Evolutionary conservation across 2,329 filamentous ascomycete genomes (phyloP), one percentile per base, ranked within the genome.

Genomic region (Neonectria punicea): DNA sequence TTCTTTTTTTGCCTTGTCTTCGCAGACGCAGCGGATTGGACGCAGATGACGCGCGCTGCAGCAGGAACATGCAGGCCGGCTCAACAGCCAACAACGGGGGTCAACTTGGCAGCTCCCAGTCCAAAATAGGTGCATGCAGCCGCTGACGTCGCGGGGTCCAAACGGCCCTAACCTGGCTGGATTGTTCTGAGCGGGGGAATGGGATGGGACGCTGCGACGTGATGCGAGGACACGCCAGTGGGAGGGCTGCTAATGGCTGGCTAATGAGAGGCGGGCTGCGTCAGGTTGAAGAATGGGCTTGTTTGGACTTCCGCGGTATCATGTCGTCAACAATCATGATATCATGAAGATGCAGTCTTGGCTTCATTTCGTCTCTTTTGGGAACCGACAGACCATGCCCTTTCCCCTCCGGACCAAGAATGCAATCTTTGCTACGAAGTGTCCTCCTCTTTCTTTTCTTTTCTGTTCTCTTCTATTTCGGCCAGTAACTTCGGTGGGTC

Each of bases 341-440:
- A 39, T 39, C 36, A 39, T 39, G 36, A 39, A 39, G 14, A 39
- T 39, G 6, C 7, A 39, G 16, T 39, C 36, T 39, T n/a, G 22
- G 46, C 65, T 57, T 67, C 59, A 49, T 63, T 63, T 70, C 61
- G 54, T 62, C 59, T 60, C 49, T 39, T 47, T 41, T 56, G 53
- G 60, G 30, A 25, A 50, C 51, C 7, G 36, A 51, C 54, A 47
- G 60, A 36, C 70, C 69, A 51, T 67, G 64, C 51, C 56, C 47
- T 34, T 39, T 53, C 9, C 9, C 18, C 8, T n/a, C 3, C n/a
- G 5, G 34, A 30, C 30, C n/a, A 6, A 34, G 13, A n/a, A 8
- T 9, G 3, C 14, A 20, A 28, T 28, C 9, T 30, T 30, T 30
- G 7, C 30, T 30, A 10, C 30, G 25, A 25, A 25, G 5, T 25